Percentiles rank a stretch among this genome's conserved stretches.
These are phyloP conservation scores for Psilocybe subaeruginosa DNA, from an alignment of 768 basidiomycete species.

Conservation along the genomic window DNA sequence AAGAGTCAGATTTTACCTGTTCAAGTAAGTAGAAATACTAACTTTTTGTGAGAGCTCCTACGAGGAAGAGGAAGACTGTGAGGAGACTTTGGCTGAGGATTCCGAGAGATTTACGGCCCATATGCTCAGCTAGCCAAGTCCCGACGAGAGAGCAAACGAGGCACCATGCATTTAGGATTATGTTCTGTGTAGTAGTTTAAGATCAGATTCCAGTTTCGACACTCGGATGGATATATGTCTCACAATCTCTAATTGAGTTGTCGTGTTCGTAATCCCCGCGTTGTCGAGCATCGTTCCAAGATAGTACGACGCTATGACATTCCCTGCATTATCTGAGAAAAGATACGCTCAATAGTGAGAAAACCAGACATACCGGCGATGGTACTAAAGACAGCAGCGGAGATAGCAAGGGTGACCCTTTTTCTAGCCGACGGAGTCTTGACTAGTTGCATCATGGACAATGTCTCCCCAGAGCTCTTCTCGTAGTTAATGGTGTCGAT, in stretches of 20 bases:
- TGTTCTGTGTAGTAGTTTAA: slow-evolving; percentile 7
- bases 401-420: slow-evolving; percentile 16
- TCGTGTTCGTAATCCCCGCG: slow-evolving; percentile 18
- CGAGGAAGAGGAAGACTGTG: slow-evolving; percentile 20
- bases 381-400: slow-evolving; percentile 20
- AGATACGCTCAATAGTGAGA: neutral
- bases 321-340: slow-evolving; percentile 6
- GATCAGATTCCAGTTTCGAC: neutral
- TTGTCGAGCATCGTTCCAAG: slow-evolving; percentile 21
- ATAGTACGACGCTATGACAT: slow-evolving; percentile 21
- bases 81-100: slow-evolving; percentile 17
- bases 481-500: slow-evolving; percentile 14
- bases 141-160: slow-evolving; percentile 20
- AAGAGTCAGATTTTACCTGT: neutral
- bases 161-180: slow-evolving; percentile 20
- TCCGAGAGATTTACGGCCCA: slow-evolving; percentile 19
- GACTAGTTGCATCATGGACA: slow-evolving; percentile 12
- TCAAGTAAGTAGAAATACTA: neutral
- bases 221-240: neutral
- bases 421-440: slow-evolving; percentile 17
- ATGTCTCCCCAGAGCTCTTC: slow-evolving; percentile 9
- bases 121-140: slow-evolving; percentile 16
- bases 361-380: slow-evolving; percentile 14
- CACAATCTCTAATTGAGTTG: slow-evolving; percentile 18
- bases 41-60: slow-evolving; percentile 20